Evolutionary conservation across 1,284 basidiomycete genomes (phyloP).

Genomic region (Lignosus rhinocerotis): DNA sequence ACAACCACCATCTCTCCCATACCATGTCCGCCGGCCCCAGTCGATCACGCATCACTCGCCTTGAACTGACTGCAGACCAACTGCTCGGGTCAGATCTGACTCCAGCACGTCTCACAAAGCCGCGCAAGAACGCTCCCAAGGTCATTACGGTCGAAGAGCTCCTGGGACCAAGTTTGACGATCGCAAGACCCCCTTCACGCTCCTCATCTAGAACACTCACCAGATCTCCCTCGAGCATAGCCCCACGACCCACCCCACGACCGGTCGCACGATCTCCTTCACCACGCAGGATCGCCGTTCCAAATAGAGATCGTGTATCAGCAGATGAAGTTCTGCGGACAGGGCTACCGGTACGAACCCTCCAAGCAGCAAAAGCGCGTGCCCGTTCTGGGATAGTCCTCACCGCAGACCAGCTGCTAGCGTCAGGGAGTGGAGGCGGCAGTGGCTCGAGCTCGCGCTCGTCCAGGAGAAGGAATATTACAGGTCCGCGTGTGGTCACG

Average conservation of each 20-base stretch:
- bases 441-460: neutral
- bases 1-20: conserved; percentile 1
- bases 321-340: conserved; percentile 22
- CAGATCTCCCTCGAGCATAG: neutral
- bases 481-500: neutral
- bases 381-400: conserved; percentile 13
- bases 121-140: conserved; percentile 5
- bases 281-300: neutral
- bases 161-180: conserved; percentile 20
- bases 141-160: conserved; percentile 21
- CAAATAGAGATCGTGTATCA: conserved; percentile 13
- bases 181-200: conserved; percentile 11
- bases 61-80: conserved; percentile 24
- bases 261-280: conserved; percentile 2
- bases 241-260: conserved; percentile 4
- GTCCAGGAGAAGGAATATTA: neutral
- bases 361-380: conserved; percentile 20
- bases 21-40: conserved; percentile 13
- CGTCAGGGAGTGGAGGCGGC: neutral
- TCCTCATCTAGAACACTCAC: neutral
- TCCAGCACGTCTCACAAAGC: conserved; percentile 12
- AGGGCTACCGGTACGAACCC: conserved; percentile 19
- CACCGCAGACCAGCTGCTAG: conserved; percentile 9
- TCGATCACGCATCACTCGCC: conserved; percentile 15
- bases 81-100: conserved; percentile 20